Percentiles rank a stretch among this genome's conserved stretches.
Evolutionary conservation across 2,329 filamentous ascomycete species (phyloP).

Genomic region (Chalaropsis thielavioides): DNA sequence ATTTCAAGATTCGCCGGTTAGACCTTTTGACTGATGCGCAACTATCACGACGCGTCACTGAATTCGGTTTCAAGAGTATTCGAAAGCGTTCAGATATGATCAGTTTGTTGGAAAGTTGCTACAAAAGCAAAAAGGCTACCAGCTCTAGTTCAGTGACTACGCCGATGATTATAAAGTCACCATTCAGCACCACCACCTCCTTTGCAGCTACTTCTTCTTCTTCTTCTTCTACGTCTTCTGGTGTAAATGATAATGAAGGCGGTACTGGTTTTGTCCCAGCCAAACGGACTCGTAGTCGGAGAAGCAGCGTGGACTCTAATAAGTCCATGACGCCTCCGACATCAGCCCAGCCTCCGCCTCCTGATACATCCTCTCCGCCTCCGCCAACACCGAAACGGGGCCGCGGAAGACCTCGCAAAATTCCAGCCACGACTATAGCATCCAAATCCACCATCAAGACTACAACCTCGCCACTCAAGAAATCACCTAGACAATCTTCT

Average conservation of each 20-base stretch:
- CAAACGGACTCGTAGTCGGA: background rate
- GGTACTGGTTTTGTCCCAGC: background rate
- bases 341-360: constrained; percentile 6
- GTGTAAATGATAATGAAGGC: background rate
- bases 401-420: constrained; percentile 20
- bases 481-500: background rate
- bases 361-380: background rate
- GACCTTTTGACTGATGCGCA: constrained; percentile 47
- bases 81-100: constrained; percentile 57
- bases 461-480: background rate
- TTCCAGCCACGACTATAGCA: background rate
- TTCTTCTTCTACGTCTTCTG: background rate
- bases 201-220: background rate
- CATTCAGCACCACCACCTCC: constrained; percentile 7
- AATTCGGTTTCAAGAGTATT: constrained; percentile 59
- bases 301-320: constrained; percentile 2
- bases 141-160: background rate
- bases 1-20: constrained; percentile 38
- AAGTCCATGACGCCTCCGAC: constrained; percentile 13
- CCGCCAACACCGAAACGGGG: constrained; percentile 23
- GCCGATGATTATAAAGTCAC: background rate
- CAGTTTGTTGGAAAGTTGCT: constrained; percentile 53
- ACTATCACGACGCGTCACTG: constrained; percentile 44
- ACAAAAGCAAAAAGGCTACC: constrained; percentile 41
- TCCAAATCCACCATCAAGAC: background rate